Evolutionary conservation across 2,329 filamentous ascomycete genomes (phyloP).

Genomic region (Paracoccidioides brasiliensis): DNA sequence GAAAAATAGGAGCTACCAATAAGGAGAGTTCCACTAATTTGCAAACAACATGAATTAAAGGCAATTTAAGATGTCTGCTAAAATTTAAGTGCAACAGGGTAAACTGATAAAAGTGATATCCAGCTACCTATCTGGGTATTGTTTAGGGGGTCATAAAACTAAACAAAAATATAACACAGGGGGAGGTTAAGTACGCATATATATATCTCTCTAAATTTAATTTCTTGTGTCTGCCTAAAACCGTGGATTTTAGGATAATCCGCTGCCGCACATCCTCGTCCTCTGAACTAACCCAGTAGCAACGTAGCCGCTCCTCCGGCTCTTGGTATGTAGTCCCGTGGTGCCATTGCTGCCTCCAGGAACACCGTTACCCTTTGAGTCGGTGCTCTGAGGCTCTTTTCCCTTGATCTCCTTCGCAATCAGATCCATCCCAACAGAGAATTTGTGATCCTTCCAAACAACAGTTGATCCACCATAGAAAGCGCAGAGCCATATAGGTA

Average conservation of each 20-base stretch:
- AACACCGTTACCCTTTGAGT: not conserved
- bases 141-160: not conserved
- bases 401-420: slow-evolving; percentile 48
- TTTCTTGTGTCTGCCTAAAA: not conserved
- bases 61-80: too few relatives aligned
- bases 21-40: too few relatives aligned
- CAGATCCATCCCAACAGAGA: slow-evolving; percentile 73
- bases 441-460: slow-evolving; percentile 71
- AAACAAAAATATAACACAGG: not conserved
- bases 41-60: not conserved
- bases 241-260: not conserved
- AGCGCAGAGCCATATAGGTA: slow-evolving; percentile 84
- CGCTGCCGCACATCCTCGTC: not conserved
- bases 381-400: not conserved
- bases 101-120: not conserved
- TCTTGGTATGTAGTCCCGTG: not conserved
- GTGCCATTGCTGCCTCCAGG: not conserved
- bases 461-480: slow-evolving; percentile 80
- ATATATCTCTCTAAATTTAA: not conserved
- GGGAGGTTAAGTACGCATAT: not conserved
- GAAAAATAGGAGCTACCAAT: not conserved
- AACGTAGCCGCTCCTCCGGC: not conserved
- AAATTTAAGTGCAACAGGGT: not conserved
- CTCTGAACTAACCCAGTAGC: not conserved
- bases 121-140: not conserved